Evolutionary conservation across 805 yeast species (phyloP), one percentile per base, ranked within the genome.

Genomic region (Isabelozyma rhagii): DNA sequence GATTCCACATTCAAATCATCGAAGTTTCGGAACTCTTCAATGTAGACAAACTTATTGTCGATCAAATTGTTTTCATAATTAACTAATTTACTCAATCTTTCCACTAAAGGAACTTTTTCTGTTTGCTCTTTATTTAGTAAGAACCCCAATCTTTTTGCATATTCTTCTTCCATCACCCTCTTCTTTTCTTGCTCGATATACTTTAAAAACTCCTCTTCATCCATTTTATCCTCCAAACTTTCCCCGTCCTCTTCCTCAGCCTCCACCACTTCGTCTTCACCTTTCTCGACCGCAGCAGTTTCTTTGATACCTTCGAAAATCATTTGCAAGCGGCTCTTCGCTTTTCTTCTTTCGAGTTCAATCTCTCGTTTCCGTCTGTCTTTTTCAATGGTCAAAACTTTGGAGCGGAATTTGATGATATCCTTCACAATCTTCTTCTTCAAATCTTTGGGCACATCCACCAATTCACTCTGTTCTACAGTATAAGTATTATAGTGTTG

Each of bases 401-500:
- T 75, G 18, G 82, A 68, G 57, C 89, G 65, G 59, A 84, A 84
- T 52, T 75, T 78, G 50, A 82, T 70, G 49, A 84, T 77, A 50
- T 80, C 82, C 48, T 73, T 72, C 15, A 72, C 76, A 38, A 83
- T 78, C n/a, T 67, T 68, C 17, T 81, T 84, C 43, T 78, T 62
- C 70, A 80, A 68, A 25, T 78, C 78, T 21, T 66, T 63, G 2
- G 89, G 87, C 4, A 84, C 77, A 54, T 81, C 88, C 11, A 73
- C 66, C 47, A 84, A 61, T 56, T 83, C 88, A 43, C 69, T 66
- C n/a, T 75, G 71, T 58, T 84, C 86, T 31, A 84, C 79, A 47
- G 75, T 72, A 59, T 84, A 84, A 31, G 59, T 60, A 44, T 57
- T 61, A 53, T 67, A 70, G 56, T 68, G 67, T 29, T 65, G 60